A percentile compares a stretch with the other conserved stretches of the same genome.
Conservation (phyloP, 2,329 filamentous ascomycete species). For the Anthostomella pinea region DNA sequence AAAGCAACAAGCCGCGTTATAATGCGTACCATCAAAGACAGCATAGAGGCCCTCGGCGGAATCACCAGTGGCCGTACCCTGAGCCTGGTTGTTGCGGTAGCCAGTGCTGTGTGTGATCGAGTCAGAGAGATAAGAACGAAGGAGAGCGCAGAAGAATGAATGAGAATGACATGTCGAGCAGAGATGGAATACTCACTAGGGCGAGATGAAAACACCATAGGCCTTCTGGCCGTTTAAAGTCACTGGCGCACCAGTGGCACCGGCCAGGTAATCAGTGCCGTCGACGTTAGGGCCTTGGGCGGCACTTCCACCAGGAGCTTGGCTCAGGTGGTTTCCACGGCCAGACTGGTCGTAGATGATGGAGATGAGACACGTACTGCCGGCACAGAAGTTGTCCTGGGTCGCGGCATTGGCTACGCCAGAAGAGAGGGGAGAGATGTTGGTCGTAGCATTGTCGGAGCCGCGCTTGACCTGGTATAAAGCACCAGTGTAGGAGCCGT, state of each 20-base stretch:
- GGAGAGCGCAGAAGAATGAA: no score
- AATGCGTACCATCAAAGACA: slow-evolving; percentile 57
- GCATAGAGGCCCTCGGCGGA: slow-evolving; percentile 58
- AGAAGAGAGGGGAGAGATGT: slow-evolving; percentile 50
- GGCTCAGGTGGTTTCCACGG: slow-evolving; percentile 58
- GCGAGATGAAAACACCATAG: slow-evolving; percentile 61
- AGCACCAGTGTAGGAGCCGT: slow-evolving; percentile 48
- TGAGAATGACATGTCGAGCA: no score
- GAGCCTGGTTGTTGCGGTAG: slow-evolving; percentile 57
- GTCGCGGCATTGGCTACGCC: slow-evolving; percentile 59
- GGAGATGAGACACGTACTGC: slow-evolving; percentile 61
- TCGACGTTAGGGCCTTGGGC: slow-evolving; percentile 52
- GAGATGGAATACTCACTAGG: no score
- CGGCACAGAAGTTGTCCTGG: slow-evolving; percentile 60
- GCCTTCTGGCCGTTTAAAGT: slow-evolving; percentile 58
- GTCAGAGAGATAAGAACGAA: no score
- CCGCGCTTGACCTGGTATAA: slow-evolving; percentile 60
- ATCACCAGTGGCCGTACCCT: slow-evolving; percentile 54
- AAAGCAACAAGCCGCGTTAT: slow-evolving; percentile 54
- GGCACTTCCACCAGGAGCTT: slow-evolving; percentile 57
- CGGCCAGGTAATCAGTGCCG: slow-evolving; percentile 59
- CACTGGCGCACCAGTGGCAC: slow-evolving; percentile 58
- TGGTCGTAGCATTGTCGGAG: slow-evolving; percentile 47
- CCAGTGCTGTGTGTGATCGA: no score
- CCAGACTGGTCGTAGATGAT: slow-evolving; percentile 67